These are phyloP conservation scores for Mortierella sp. DNA, from an alignment of 371 early-diverging fungal genomes.

Conservation along the genomic window DNA sequence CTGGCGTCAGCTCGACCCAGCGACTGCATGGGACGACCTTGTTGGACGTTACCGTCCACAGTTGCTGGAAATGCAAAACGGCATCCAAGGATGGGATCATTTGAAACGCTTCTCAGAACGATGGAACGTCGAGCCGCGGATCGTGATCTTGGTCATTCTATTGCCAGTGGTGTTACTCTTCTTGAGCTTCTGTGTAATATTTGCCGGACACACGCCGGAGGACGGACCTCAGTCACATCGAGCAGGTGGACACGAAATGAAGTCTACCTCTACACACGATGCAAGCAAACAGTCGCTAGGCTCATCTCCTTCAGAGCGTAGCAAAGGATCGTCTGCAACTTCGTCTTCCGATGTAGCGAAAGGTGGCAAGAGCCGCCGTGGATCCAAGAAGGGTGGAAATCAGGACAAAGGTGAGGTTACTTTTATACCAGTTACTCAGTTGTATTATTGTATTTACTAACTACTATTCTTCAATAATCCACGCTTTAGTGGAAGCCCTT, in stretches of 20 bases:
- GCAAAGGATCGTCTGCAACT: neutral
- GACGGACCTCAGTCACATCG: conserved; percentile 4
- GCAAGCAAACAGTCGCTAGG: conserved; percentile 1
- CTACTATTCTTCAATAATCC: neutral
- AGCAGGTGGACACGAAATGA: neutral
- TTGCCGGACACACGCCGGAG: conserved; percentile 7
- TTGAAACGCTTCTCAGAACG: conserved; percentile 2
- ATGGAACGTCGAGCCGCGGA: conserved; percentile 16
- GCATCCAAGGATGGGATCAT: conserved; percentile 5
- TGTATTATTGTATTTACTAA: too few species aligned
- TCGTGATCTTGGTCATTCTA: conserved; percentile 4
- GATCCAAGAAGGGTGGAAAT: conserved; percentile 4
- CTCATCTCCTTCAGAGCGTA: neutral
- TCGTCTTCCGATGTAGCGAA: neutral
- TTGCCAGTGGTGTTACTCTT: conserved; percentile 9
- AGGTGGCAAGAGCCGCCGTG: conserved; percentile 2
- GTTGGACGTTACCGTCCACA: neutral
- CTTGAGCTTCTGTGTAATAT: neutral
- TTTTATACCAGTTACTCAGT: too few species aligned
- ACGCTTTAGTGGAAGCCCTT: neutral
- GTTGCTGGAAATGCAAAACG: conserved; percentile 3
- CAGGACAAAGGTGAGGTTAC: conserved; percentile 8
- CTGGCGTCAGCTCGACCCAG: conserved; percentile 5
- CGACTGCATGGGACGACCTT: conserved; percentile 2
- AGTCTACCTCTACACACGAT: neutral